Conservation (phyloP, 139 green algal species). For the Raphidocelis subcapitata region DNA sequence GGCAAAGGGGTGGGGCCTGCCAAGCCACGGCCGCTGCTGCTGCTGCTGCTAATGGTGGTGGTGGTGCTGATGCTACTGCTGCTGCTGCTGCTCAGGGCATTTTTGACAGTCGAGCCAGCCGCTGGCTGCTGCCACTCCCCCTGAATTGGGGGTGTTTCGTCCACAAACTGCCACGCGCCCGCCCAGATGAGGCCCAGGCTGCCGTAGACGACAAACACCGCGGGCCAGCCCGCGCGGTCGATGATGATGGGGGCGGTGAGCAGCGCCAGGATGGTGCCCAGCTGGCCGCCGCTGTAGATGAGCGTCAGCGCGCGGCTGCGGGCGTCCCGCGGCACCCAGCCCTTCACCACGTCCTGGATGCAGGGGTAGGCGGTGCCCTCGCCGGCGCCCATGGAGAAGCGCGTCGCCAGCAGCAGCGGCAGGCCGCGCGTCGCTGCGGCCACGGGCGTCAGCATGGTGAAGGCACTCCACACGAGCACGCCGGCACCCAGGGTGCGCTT, state of each 20-base stretch:
- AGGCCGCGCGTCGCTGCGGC: conserved; percentile 38
- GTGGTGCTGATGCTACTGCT: not conserved
- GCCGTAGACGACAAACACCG: conserved; percentile 59
- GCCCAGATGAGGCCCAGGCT: conserved; percentile 65
- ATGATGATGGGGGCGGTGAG: conserved; percentile 60
- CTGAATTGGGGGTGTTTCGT: no score
- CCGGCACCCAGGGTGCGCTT: conserved; percentile 65
- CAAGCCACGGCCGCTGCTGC: not conserved
- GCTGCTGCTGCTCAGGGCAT: not conserved
- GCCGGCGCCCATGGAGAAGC: conserved; percentile 68
- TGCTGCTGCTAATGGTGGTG: conserved; percentile 6
- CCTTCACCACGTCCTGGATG: conserved; percentile 62
- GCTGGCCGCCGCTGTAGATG: conserved; percentile 50
- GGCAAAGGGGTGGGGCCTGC: not conserved
- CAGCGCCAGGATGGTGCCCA: conserved; percentile 68
- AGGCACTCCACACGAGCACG: conserved; percentile 72
- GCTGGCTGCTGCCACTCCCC: not conserved
- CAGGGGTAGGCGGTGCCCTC: conserved; percentile 84
- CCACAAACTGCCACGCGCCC: conserved; percentile 50
- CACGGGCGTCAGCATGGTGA: conserved; percentile 75
- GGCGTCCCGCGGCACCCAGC: conserved; percentile 44
- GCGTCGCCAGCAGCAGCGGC: conserved; percentile 39
- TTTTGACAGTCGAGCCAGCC: no score
- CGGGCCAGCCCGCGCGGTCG: conserved; percentile 39
- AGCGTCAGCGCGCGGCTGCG: conserved; percentile 48